Conservation (phyloP, 179 eudicot genomes). For the Vitellaria paradoxa region DNA sequence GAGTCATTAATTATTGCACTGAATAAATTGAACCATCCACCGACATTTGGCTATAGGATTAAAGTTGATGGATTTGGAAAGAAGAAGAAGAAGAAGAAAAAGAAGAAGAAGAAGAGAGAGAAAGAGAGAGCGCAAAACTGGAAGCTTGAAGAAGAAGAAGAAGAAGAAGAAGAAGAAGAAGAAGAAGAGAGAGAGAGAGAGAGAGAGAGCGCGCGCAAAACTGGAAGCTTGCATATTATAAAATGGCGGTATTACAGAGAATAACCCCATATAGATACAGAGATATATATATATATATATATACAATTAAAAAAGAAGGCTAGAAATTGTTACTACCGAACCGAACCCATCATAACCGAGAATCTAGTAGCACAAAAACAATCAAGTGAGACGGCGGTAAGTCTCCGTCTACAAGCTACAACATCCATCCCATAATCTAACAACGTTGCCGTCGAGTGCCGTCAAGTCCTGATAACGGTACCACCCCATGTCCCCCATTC, state of each 20-base stretch:
- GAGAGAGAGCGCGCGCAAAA: not conserved
- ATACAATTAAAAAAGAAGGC: not conserved
- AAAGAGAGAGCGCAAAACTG: not conserved
- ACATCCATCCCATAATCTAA: slow-evolving; percentile 56
- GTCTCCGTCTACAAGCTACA: not conserved
- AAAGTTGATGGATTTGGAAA: too few species aligned
- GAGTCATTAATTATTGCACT: too few species aligned
- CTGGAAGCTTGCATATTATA: not conserved
- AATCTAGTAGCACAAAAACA: not conserved
- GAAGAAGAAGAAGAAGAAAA: too few species aligned
- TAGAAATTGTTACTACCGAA: not conserved
- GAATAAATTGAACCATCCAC: too few species aligned
- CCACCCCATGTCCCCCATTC: slow-evolving; percentile 49
- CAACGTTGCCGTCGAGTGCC: slow-evolving; percentile 66
- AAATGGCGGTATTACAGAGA: too few species aligned
- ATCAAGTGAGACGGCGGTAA: not conserved
- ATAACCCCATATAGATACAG: not conserved
- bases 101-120: not conserved
- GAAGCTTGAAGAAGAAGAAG: not conserved
- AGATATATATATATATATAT: not conserved
- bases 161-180: too few species aligned
- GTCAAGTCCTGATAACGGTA: slow-evolving; percentile 55
- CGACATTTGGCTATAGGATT: too few species aligned
- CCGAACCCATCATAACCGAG: not conserved
- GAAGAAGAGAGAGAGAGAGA: not conserved